A percentile compares a stretch with the other conserved stretches of the same genome.
Evolutionary conservation across 495 filamentous ascomycete species (phyloP).

Genomic region (Sphaerosporella brunnea): DNA sequence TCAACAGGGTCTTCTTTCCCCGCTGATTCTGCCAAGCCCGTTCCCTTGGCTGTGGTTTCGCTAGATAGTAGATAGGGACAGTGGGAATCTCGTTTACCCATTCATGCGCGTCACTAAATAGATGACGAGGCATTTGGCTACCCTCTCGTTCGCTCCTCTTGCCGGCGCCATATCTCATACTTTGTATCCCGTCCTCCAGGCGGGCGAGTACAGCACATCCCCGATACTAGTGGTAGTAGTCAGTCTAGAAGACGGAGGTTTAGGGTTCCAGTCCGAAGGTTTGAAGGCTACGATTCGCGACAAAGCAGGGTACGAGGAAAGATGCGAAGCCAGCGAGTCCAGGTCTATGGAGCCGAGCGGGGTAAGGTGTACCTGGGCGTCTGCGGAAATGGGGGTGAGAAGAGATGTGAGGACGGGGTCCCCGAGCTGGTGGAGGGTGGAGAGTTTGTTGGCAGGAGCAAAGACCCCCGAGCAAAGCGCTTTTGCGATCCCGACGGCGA

Average conservation of each 20-base stretch:
- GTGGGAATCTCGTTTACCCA: no score
- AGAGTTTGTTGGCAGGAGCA: slow-evolving; percentile 61
- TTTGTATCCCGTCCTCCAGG: slow-evolving; percentile 55
- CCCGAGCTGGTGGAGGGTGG: slow-evolving; percentile 67
- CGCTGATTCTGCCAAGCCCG: no score
- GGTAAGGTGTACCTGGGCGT: slow-evolving; percentile 96
- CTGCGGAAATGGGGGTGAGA: slow-evolving; percentile 60
- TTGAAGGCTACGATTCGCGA: slow-evolving; percentile 76
- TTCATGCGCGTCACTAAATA: no score
- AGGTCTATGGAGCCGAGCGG: slow-evolving; percentile 77
- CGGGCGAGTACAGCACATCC: slow-evolving; percentile 50
- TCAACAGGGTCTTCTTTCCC: no score
- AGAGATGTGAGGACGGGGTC: slow-evolving; percentile 60
- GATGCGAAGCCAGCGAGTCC: slow-evolving; percentile 75
- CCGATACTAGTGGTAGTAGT: slow-evolving; percentile 44
- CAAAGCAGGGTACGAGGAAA: slow-evolving; percentile 61
- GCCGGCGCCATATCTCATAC: slow-evolving; percentile 52
- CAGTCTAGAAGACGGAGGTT: slow-evolving; percentile 45
- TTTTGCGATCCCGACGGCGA: slow-evolving; percentile 72
- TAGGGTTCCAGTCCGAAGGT: slow-evolving; percentile 82
- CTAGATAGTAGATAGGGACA: no score
- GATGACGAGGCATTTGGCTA: slow-evolving; percentile 75
- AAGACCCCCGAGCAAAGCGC: slow-evolving; percentile 83
- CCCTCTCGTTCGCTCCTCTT: slow-evolving; percentile 46
- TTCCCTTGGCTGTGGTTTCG: no score